Evolutionary conservation across 768 basidiomycete genomes (phyloP), one percentile per base, ranked within the genome.

Genomic region (Pleurotus platypus): DNA sequence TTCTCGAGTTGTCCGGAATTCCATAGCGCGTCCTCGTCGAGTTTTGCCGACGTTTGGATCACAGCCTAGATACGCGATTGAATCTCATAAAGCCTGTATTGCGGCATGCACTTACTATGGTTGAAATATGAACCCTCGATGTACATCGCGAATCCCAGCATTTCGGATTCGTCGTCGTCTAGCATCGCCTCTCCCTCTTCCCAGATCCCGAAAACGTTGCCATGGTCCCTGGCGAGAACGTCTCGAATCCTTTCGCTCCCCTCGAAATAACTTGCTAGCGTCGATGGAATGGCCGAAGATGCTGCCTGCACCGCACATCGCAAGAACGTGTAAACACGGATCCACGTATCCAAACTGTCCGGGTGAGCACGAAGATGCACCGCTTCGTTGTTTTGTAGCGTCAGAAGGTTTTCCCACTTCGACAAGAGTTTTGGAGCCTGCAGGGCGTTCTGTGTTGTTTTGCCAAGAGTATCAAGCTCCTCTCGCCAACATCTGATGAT

Each of bases 201-300:
- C 82, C 83, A 88, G 46, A 89, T 78, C 13, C 86, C 87, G 58
- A 89, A 88, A 6, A 83, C 78, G 60, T 88, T 88, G 18, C 86
- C 85, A 20, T 79, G 77, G 58, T 87, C 85, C 11, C 86, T 77
- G 13, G 76, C 76, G 15, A 87, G 69, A 8, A 85, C 69, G 1
- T 72, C 77, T n/a, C 86, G 80, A 30, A 83, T 74, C 42, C 70
- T 71, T n/a, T 68, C 66, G 7, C 75, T 74, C 8, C 72, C 76
- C 18, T 72, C 63, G 3, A 80, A 64, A 50, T 74, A 80, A 53
- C 63, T 62, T 46, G 57, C 59, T 12, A 75, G 67, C 9, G 37
- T 56, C 13, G 22, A 4, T 22, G 61, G 62, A 18, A 63, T 50
- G 18, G n/a, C 42, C 26, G 51, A 42, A 7, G 51, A 39, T 16